phyloP scores from a whole-genome alignment of 2,329 filamentous ascomycete species.

The Scedosporium dehoogii region DNA sequence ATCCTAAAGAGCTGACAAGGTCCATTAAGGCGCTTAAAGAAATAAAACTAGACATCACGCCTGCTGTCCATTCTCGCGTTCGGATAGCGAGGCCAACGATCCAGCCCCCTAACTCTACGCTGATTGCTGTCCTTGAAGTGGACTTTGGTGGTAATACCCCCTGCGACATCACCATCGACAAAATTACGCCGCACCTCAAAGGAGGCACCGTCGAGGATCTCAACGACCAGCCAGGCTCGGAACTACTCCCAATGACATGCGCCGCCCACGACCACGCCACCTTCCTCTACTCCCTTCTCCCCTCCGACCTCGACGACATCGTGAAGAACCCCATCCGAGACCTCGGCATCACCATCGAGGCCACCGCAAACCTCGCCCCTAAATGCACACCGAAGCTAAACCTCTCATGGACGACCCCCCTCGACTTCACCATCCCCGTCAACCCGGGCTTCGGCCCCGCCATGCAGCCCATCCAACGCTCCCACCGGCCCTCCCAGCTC shows the following conservation, averaged over 20 bases:
- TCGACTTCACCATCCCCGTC: slow-evolving; percentile 59
- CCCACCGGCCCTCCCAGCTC: slow-evolving; percentile 53
- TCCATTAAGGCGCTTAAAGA: slow-evolving; percentile 56
- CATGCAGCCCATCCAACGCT: slow-evolving; percentile 47
- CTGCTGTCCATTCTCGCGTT: slow-evolving; percentile 62
- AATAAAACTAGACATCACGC: slow-evolving; percentile 53
- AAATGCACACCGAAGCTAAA: slow-evolving; percentile 50
- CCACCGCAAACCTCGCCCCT: slow-evolving; percentile 46
- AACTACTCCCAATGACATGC: slow-evolving; percentile 47
- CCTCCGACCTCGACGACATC: slow-evolving; percentile 34
- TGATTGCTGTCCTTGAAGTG: slow-evolving; percentile 63
- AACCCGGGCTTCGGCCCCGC: slow-evolving; percentile 51
- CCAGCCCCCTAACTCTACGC: slow-evolving; percentile 45
- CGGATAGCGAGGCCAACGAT: slow-evolving; percentile 58
- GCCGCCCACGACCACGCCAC: slow-evolving; percentile 67
- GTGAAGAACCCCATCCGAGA: slow-evolving; percentile 38
- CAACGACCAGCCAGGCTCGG: slow-evolving; percentile 34
- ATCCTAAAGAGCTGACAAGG: slow-evolving; percentile 49
- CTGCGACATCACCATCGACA: slow-evolving; percentile 53
- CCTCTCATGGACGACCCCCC: slow-evolving; percentile 58
- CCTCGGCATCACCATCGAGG: slow-evolving; percentile 51
- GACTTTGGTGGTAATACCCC: slow-evolving; percentile 64
- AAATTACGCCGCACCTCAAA: slow-evolving; percentile 45
- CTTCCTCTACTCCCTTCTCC: slow-evolving; percentile 59
- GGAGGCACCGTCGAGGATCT: slow-evolving; percentile 51